phyloP scores from a whole-genome alignment of 768 basidiomycete species.

The Coprinellus micaceus region DNA sequence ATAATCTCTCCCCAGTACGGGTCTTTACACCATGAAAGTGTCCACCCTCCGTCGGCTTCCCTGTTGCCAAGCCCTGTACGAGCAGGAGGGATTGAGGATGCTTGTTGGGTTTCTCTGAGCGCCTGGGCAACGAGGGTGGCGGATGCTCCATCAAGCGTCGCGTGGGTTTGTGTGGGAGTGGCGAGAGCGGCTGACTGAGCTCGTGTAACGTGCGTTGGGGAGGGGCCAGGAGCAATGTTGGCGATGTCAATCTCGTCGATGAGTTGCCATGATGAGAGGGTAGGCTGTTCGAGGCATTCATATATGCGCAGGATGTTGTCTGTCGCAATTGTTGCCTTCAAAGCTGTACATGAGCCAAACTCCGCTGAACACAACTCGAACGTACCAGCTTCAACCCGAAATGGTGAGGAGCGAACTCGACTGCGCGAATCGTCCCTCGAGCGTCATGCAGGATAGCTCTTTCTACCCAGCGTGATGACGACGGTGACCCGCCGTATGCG shows the following conservation, averaged over 20 bases:
- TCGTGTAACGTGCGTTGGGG: conserved; percentile 38
- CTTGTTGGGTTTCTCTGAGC: conserved; percentile 47
- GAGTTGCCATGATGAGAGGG: conserved; percentile 71
- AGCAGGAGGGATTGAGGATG: conserved; percentile 15
- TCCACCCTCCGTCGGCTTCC: conserved; percentile 92
- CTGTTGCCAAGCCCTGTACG: conserved; percentile 53
- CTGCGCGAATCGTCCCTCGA: conserved; percentile 76
- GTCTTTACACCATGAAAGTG: conserved; percentile 94
- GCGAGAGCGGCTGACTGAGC: conserved; percentile 58
- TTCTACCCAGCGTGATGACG: conserved; percentile 64
- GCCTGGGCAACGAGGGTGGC: conserved; percentile 63
- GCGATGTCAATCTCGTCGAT: conserved; percentile 74
- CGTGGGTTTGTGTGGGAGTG: conserved; percentile 65
- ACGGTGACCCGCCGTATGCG: conserved; percentile 21
- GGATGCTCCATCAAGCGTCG: conserved; percentile 52
- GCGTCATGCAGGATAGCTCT: conserved; percentile 76
- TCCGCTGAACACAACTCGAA: too few relatives aligned
- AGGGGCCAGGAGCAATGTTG: conserved; percentile 44
- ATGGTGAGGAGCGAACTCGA: conserved; percentile 85
- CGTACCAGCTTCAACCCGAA: conserved; percentile 86
- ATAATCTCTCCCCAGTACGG: conserved; percentile 92
- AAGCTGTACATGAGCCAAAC: too few relatives aligned
- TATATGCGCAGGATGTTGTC: conserved; percentile 88
- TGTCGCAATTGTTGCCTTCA: conserved; percentile 83
- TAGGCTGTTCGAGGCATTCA: conserved; percentile 80